Evolutionary conservation across 1,284 basidiomycete species (phyloP), one percentile per base, ranked within the genome.

Genomic region (Pyrrhoderma lamaoense): DNA sequence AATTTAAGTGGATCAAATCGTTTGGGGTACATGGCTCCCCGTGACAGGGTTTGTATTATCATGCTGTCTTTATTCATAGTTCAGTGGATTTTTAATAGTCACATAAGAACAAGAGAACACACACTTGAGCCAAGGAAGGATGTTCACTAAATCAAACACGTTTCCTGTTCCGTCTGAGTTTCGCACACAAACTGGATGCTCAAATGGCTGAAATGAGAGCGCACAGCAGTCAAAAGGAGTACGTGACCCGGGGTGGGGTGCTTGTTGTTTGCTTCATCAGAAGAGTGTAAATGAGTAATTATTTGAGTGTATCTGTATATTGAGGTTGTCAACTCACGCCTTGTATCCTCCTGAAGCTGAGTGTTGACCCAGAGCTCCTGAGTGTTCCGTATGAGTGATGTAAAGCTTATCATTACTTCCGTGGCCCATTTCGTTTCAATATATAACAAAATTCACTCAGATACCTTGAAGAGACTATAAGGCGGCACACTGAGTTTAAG

Each of bases 201-300:
- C 75, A 65, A 96, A 97, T 1, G 88, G 90, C 64, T 95, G 92
- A 57, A 95, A 88, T 5, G 92, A 93, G 31, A 97, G 77, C 0
- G 93, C 85, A 60, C 94, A 98, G 61, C 86, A 95, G 68, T 97
- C 92, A 60, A 89, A 93, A 5, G 91, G 87, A 1, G 89, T 89
- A 53, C 73, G 72, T 52, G 75, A 69, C 53, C 72, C 79, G 47
- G 79, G 75, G 64, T 79, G 76, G 8, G 76, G 74, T 35, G 74
- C 79, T 64, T 85, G 76, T 21, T 73, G 71, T 62, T 88, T 90
- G 49, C 85, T 89, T 60, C 44, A 36, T 40, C 19, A 34, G 23
- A 22, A 8, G 23, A 50, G 36, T 18, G 8, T 34, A 40, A 8
- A 46, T 34, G 36, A 31, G 39, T 8, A 36, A 31, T 1, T 25